Percentiles rank a stretch among this genome's conserved stretches.
Conservation (phyloP, 2,329 filamentous ascomycete species). For the Diplodia mutila region DNA sequence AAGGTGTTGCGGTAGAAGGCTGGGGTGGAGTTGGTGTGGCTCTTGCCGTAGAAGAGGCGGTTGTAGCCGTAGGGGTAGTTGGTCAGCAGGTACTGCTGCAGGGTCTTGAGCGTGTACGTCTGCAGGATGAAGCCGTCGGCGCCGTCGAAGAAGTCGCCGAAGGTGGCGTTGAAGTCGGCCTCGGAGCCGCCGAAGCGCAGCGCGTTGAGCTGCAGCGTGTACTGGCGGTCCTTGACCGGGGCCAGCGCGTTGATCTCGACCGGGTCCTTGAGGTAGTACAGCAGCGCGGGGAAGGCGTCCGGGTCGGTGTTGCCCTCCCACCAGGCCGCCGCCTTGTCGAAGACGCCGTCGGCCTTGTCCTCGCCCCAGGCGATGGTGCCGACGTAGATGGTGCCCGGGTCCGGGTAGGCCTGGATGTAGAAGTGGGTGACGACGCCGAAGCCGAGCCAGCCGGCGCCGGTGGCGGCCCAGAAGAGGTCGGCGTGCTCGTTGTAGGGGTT, state of each 20-base stretch:
- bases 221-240: constrained; percentile 10
- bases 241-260: constrained; percentile 10
- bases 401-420: constrained; percentile 38
- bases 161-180: constrained; percentile 16
- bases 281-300: constrained; percentile 13
- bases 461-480: constrained; percentile 44
- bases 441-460: constrained; percentile 50
- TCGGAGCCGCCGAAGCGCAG: constrained; percentile 12
- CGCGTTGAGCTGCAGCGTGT: constrained; percentile 14
- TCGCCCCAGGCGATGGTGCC: constrained; percentile 18
- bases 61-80: constrained; percentile 26
- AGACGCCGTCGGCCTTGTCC: constrained; percentile 12
- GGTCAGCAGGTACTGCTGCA: constrained; percentile 23
- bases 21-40: constrained; percentile 18
- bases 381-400: constrained; percentile 18
- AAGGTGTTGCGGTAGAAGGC: constrained; percentile 21
- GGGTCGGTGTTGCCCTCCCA: constrained; percentile 14
- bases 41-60: constrained; percentile 23
- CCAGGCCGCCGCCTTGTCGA: constrained; percentile 4
- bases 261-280: constrained; percentile 25
- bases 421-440: constrained; percentile 50
- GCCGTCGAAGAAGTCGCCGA: constrained; percentile 9
- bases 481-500: constrained; percentile 37
- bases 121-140: constrained; percentile 1
- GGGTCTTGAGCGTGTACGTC: constrained; percentile 16